Percentiles rank a stretch among this genome's conserved stretches.
These are phyloP conservation scores for Cubamyces lactineus DNA, from an alignment of 768 basidiomycete species.

Conservation along the genomic window DNA sequence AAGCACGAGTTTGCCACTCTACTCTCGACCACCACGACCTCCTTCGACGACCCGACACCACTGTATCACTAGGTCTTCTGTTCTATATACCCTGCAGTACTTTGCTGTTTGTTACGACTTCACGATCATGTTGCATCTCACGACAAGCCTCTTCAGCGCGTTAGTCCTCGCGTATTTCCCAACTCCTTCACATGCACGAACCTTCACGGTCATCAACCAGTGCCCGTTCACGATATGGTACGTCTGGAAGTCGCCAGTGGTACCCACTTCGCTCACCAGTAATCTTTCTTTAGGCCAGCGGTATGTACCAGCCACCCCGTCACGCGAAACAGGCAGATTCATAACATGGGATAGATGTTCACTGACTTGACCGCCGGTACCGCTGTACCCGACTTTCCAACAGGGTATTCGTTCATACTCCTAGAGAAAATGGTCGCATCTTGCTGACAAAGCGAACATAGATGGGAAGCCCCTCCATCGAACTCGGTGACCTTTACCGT, in stretches of 20 bases:
- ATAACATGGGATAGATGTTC: conserved; percentile 47
- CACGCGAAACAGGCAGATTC: background rate
- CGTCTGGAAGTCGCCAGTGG: conserved; percentile 13
- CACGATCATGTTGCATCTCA: background rate
- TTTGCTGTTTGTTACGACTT: background rate
- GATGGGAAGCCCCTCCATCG: conserved; percentile 41
- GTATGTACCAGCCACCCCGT: conserved; percentile 28
- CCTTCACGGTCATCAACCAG: conserved; percentile 60
- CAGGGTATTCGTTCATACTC: conserved; percentile 44
- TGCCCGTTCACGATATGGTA: conserved; percentile 75
- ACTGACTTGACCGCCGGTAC: conserved; percentile 58
- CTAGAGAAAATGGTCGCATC: background rate
- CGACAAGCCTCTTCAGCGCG: background rate
- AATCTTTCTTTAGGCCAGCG: conserved; percentile 44
- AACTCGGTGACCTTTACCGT: conserved; percentile 53
- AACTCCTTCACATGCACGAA: conserved; percentile 49
- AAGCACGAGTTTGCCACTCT: background rate
- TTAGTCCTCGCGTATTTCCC: conserved; percentile 9
- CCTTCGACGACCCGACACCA: background rate
- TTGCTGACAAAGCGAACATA: conserved; percentile 13
- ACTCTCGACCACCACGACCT: background rate
- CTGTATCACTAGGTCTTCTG: background rate
- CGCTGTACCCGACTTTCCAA: conserved; percentile 45
- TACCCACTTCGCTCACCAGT: background rate
- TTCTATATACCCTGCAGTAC: background rate